These are phyloP conservation scores for Lizonia empirigonia DNA, from an alignment of 2,329 filamentous ascomycete genomes.

Conservation along the genomic window DNA sequence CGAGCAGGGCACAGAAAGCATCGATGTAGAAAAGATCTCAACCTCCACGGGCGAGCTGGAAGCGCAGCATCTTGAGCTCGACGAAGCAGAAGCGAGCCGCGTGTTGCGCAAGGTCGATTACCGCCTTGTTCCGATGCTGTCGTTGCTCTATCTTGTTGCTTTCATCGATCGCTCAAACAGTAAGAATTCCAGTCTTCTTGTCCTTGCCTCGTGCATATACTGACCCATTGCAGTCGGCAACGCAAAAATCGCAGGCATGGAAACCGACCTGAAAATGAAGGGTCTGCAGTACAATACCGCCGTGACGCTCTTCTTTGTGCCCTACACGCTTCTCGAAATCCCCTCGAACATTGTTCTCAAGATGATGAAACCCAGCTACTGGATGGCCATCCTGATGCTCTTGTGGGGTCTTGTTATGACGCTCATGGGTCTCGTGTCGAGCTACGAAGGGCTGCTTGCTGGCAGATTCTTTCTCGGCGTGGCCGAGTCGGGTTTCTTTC, in stretches of 20 bases:
- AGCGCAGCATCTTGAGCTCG: slow-evolving; percentile 29
- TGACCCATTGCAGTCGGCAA: slow-evolving; percentile 43
- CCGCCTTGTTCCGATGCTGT: slow-evolving; percentile 37
- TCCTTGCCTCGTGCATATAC: not conserved
- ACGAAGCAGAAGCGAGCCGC: slow-evolving; percentile 35
- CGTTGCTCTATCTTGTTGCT: slow-evolving; percentile 44
- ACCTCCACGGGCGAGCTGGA: slow-evolving; percentile 36
- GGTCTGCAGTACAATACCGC: slow-evolving; percentile 50
- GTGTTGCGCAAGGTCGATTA: slow-evolving; percentile 46
- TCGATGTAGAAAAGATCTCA: slow-evolving; percentile 31
- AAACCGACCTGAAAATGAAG: slow-evolving; percentile 46
- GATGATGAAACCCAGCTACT: slow-evolving; percentile 48
- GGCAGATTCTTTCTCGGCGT: slow-evolving; percentile 53
- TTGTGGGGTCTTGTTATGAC: slow-evolving; percentile 51
- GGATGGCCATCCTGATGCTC: slow-evolving; percentile 50
- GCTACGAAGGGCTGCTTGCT: slow-evolving; percentile 55
- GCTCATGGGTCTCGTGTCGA: slow-evolving; percentile 53
- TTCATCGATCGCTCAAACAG: slow-evolving; percentile 45
- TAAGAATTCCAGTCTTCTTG: slow-evolving; percentile 4
- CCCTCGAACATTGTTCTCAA: slow-evolving; percentile 52
- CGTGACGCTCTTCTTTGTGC: slow-evolving; percentile 50
- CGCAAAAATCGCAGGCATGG: slow-evolving; percentile 51
- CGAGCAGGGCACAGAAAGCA: slow-evolving; percentile 29
- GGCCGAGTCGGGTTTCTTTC: slow-evolving; percentile 63
- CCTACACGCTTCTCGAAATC: slow-evolving; percentile 48